Evolutionary conservation across 305 asterid genomes (phyloP), one percentile per base, ranked within the genome.

Genomic region (Fraxinus angustifolia): DNA sequence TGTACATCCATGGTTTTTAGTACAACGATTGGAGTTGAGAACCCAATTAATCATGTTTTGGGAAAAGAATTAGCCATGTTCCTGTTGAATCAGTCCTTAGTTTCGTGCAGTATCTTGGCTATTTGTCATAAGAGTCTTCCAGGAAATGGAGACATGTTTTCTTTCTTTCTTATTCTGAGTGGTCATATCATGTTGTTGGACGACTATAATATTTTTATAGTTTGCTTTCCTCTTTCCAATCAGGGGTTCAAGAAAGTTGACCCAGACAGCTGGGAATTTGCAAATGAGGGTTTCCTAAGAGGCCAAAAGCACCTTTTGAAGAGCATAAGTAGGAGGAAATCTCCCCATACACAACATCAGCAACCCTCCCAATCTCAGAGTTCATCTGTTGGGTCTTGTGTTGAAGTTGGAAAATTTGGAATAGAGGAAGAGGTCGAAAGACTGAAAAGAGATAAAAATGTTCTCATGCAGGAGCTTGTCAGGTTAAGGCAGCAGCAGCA

Each of bases 401-500:
- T 90, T 56, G 94, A 92, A 80, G 89, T 90, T 77, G 92, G 91
- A 50, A 89, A 87, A 31, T 86, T 87, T 58, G 95, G 93, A 79
- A 87, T 91, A 6, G 95, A 90, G 19, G 93, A 88, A 80, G 97
- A 90, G 75, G 95, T 91, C 48, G 93, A 89, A 81, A 83, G 87
- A 81, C 87, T 91, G 79, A 92, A 91, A 84, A 86, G 92, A 76
- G 95, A 92, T 75, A 91, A 91, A 86, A 91, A 92, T 75, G 82
- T 87, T 40, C 93, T 92, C 50, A 91, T 92, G 97, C 93, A 92
- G 80, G 95, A 92, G 87, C 93, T 92, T 85, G 92, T 91, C 31
- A 86, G 91, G 88, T 82, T 92, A 86, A 90, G 93, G 81, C 94
- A 92, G 79, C 93, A 90, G 79, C 97, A 91, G 82, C 92, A 91